phyloP scores from a whole-genome alignment of 75 land plant species.

The Picea sitchensis region DNA sequence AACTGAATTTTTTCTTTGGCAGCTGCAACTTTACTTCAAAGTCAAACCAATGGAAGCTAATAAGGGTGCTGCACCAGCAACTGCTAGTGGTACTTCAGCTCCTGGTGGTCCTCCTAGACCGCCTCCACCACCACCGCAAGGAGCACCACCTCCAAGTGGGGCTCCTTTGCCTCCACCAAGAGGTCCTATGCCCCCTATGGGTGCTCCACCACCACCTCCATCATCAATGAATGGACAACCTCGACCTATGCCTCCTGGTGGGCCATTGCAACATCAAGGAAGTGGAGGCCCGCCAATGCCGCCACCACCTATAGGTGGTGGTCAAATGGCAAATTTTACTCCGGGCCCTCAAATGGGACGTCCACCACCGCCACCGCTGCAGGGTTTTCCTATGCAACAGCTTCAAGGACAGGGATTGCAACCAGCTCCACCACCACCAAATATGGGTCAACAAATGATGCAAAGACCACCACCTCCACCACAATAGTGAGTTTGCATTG shows the following conservation, averaged over 20 bases:
- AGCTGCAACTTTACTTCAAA: conserved; percentile 93
- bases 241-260: conserved; percentile 62
- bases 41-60: conserved; percentile 59
- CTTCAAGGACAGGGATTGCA: conserved; percentile 30
- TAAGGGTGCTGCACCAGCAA: conserved; percentile 44
- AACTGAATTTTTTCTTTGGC: conserved; percentile 1
- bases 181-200: conserved; percentile 34
- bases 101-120: conserved; percentile 48
- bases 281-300: conserved; percentile 33
- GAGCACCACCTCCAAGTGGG: conserved; percentile 41
- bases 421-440: conserved; percentile 67
- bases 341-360: conserved; percentile 38
- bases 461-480: conserved; percentile 6
- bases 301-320: conserved; percentile 49
- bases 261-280: conserved; percentile 25
- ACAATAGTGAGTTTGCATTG: background rate
- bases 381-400: conserved; percentile 54
- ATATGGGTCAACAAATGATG: conserved; percentile 47
- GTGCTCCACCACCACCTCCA: conserved; percentile 48
- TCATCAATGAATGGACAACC: conserved; percentile 53
- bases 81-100: conserved; percentile 51
- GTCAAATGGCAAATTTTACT: conserved; percentile 56
- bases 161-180: conserved; percentile 55
- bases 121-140: conserved; percentile 61
- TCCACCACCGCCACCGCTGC: conserved; percentile 44